These are phyloP conservation scores for Yamadazyma atlantica DNA, from an alignment of 1,139 yeast species.

Conservation along the genomic window DNA sequence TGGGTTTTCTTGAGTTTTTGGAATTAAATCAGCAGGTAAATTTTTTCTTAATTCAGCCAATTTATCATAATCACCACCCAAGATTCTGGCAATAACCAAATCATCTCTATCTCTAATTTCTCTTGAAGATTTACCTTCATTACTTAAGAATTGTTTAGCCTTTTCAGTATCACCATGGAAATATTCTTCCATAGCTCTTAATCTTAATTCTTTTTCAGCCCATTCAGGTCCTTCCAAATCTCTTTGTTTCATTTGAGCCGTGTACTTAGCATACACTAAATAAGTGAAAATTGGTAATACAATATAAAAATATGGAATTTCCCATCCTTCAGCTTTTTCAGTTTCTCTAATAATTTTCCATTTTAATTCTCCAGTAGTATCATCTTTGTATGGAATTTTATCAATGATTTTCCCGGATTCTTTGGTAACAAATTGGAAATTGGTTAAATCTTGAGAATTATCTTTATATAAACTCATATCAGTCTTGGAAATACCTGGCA, in stretches of 20 bases:
- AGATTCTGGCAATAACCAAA: constrained; percentile 75
- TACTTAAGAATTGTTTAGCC: constrained; percentile 55
- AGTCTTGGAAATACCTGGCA: constrained; percentile 52
- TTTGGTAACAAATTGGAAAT: constrained; percentile 60
- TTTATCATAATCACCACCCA: constrained; percentile 83
- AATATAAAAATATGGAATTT: constrained; percentile 67
- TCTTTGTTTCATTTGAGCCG: constrained; percentile 44
- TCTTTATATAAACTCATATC: constrained; percentile 60
- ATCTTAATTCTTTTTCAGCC: constrained; percentile 82
- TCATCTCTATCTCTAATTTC: constrained; percentile 74
- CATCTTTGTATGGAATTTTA: constrained; percentile 81
- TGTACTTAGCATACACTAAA: constrained; percentile 45
- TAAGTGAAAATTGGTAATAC: constrained; percentile 61
- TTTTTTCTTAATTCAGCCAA: constrained; percentile 68
- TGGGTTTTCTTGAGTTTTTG: constrained; percentile 36
- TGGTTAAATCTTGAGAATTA: constrained; percentile 63
- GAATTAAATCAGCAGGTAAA: constrained; percentile 41
- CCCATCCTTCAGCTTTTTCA: constrained; percentile 84
- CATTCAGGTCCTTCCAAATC: constrained; percentile 59
- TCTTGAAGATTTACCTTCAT: constrained; percentile 55
- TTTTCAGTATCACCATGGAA: constrained; percentile 63
- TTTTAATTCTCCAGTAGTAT: constrained; percentile 71
- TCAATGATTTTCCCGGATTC: constrained; percentile 72
- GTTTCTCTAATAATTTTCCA: constrained; percentile 80
- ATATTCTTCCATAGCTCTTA: constrained; percentile 70